Conservation (phyloP, 2,329 filamentous ascomycete species). For the Aspergillus pseudoviridinutans region DNA sequence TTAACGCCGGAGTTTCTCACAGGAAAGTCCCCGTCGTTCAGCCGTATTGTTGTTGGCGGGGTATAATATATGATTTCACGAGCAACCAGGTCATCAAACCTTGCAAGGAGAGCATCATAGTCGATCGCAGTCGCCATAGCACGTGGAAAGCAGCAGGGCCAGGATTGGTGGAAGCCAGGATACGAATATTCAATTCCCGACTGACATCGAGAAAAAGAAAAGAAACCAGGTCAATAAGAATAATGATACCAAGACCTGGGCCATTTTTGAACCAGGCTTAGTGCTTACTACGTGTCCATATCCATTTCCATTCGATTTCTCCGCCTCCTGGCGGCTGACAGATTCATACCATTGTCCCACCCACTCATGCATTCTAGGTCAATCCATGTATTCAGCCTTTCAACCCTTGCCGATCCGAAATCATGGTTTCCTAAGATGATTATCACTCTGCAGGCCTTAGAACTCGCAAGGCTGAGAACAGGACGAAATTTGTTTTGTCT, state of each 20-base stretch:
- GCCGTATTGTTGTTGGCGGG: not conserved
- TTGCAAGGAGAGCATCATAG: slow-evolving; percentile 1
- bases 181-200: too few species aligned
- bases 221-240: not conserved
- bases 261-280: too few species aligned
- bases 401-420: too few species aligned
- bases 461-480: too few species aligned
- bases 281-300: too few species aligned
- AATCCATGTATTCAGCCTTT: too few species aligned
- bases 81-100: slow-evolving; percentile 4
- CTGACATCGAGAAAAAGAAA: not conserved
- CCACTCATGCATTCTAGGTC: too few species aligned
- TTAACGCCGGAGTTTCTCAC: not conserved
- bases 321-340: too few species aligned
- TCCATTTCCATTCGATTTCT: too few species aligned
- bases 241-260: not conserved
- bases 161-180: not conserved
- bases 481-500: not conserved
- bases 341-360: too few species aligned
- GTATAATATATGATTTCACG: slow-evolving; percentile 1
- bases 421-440: too few species aligned
- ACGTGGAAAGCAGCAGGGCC: not conserved
- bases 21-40: not conserved
- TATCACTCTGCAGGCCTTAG: too few species aligned
- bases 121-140: not conserved